Base-by-base conservation (phyloP, 495 filamentous ascomycete species). In the Cenococcum geophilum region DNA sequence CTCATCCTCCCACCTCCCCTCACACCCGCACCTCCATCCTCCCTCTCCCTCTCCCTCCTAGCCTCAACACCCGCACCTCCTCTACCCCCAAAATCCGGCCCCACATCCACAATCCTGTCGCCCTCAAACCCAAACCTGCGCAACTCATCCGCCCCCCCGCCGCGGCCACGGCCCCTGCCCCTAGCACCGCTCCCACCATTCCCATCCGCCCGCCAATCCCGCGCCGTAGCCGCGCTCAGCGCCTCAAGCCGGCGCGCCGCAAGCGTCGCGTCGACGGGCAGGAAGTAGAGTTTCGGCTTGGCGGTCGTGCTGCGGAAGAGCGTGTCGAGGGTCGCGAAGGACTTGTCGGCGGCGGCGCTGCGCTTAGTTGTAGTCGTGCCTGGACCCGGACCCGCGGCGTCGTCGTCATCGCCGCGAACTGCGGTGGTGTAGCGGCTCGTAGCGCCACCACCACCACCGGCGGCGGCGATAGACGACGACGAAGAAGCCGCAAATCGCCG, bases 91-190 rank as follows among this genome's bases (percentile, higher is more conserved):
- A 83, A 83, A 70, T 95, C 90, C 5, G 80, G 80, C 2, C 90
- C 91, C 61, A 82, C 75, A 72, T 95, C 89, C 50, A 95, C 87
- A 0, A 71, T 48, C 61, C 86, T 82, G 0, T 78, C 81, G 58
- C 87, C 78, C 74, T 95, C 89, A 68, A 95, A 96, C 0, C 84
- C 86, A 71, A 87, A 92, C 34, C 88, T 78, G 53, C 87, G 82
- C 71, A 84, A 84, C 23, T 89, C 83, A 45, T 83, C 83, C 37
- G 62, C 32, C 23, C 23, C 51, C 55, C 34, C 62, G 37, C 42
- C 32, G 0, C 65, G n/a, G n/a, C n/a, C n/a, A n/a, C n/a, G n/a
- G n/a, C n/a, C n/a, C n/a, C n/a, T n/a, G n/a, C n/a, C n/a, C n/a
- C n/a, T n/a, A n/a, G n/a, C 65, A 8, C 65, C 57, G 8, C 65